Base-by-base conservation (phyloP, 2,329 filamentous ascomycete genomes). In the Cordyceps cateniannulata region DNA sequence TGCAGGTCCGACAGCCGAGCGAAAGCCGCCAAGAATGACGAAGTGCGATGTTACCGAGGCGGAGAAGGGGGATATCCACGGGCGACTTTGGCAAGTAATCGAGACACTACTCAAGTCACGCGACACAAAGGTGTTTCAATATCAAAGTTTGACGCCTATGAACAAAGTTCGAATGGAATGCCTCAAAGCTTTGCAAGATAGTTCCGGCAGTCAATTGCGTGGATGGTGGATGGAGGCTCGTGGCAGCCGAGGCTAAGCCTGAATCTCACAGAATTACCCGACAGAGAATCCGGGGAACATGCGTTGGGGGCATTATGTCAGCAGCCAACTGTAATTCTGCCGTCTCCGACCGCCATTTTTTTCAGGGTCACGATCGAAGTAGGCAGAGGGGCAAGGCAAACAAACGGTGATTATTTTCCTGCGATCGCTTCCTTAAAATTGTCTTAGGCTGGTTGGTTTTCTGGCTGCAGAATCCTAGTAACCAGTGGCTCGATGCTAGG, bases 171-270 rank as follows among this genome's bases (percentile, higher is more conserved):
- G 4, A 51, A 42, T 38, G 20, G 55, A 47, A 51, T 42, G 32
- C 55, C 55, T 16, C 4, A 44, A 9, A 44, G 50, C 45, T 35
- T 47, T 32, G 55, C 35, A 51, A 29, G 32, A 27, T 42, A 20
- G 32, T n/a, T 24, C 20, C 35, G 32, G 47, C 47, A 44, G 24
- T 40, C 16, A 20, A 42, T 22, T 50, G 44, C 29, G 22, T 40
- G 45, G 32, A 40, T 29, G 45, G 22, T 40, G 45, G 32, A 40
- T 29, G 45, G 20, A 20, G 27, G 55, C 55, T 58, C 54, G 22
- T 27, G 45, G 55, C 27, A 50, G 55, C 55, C 55, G 55, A 58
- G 55, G 55, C 55, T 58, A 50, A 5, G 18, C 35, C 29, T 32
- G 29, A 32, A 50, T 58, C 24, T 40, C 44, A 27, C 7, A 47